Evolutionary conservation across 345 rosid genomes (phyloP).

Genomic region (Eucalyptus paniculata): DNA sequence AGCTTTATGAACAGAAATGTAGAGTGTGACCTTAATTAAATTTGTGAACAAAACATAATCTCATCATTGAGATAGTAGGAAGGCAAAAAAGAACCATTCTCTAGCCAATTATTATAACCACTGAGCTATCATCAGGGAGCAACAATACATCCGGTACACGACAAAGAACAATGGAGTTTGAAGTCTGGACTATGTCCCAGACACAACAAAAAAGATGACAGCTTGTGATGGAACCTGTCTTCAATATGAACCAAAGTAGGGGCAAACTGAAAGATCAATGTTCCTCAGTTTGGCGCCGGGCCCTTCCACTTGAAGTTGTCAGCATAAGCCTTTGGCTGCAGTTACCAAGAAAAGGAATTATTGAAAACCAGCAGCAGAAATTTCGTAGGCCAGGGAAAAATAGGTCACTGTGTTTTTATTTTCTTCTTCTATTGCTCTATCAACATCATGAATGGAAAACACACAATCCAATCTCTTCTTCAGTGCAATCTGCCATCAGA

Average conservation of each 20-base stretch:
- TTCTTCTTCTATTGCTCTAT: not conserved
- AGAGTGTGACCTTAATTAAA: not conserved
- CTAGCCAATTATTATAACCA: not conserved
- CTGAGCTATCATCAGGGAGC: not conserved
- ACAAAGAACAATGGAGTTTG: not conserved
- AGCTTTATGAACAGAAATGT: not conserved
- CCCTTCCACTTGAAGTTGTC: slow-evolving; percentile 96
- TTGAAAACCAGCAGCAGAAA: not conserved
- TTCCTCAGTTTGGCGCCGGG: slow-evolving; percentile 23
- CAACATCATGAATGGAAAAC: not conserved
- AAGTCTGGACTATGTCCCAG: not conserved
- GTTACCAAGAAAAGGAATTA: not conserved
- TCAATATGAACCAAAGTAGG: not conserved
- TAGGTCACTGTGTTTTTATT: not conserved
- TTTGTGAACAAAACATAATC: not conserved
- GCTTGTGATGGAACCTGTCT: not conserved
- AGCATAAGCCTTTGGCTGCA: slow-evolving; percentile 72
- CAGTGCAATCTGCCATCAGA: not conserved
- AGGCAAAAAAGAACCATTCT: not conserved
- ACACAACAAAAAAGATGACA: not conserved
- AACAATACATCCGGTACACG: not conserved
- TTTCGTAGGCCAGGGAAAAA: not conserved
- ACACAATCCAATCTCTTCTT: not conserved
- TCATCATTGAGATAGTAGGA: not conserved
- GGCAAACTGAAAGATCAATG: slow-evolving; percentile 1